A percentile compares a stretch with the other conserved stretches of the same genome.
These are phyloP conservation scores for Thymus mandschuricus DNA, from an alignment of 257 asterid species.

Conservation along the genomic window DNA sequence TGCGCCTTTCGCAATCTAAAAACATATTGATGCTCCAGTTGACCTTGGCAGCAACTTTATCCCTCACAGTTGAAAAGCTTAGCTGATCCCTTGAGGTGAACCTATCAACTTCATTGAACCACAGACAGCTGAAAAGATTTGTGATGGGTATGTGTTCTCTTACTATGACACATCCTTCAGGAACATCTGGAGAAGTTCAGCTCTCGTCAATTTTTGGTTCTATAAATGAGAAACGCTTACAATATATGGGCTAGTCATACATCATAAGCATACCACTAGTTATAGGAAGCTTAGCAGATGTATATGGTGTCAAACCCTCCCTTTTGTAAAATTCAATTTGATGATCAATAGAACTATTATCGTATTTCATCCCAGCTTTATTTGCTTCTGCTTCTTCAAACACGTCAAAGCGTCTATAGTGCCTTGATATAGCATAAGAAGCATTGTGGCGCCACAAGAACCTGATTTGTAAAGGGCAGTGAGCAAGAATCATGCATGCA, in stretches of 20 bases:
- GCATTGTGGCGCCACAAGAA: conserved; percentile 95
- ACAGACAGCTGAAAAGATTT: conserved; percentile 87
- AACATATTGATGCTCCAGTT: conserved; percentile 84
- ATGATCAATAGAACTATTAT: conserved; percentile 70
- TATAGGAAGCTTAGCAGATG: conserved; percentile 85
- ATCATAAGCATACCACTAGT: conserved; percentile 70
- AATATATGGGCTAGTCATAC: conserved; percentile 2
- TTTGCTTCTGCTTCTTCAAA: conserved; percentile 97
- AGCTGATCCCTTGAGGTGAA: conserved; percentile 95
- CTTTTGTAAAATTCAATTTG: conserved; percentile 79
- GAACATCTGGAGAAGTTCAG: conserved; percentile 81
- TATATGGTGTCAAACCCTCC: conserved; percentile 90
- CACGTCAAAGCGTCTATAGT: conserved; percentile 86
- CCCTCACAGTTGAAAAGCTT: conserved; percentile 97
- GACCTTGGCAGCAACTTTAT: conserved; percentile 65
- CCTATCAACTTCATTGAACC: conserved; percentile 98
- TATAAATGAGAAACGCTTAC: conserved; percentile 23
- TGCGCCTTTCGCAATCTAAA: conserved; percentile 92
- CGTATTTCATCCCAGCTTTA: conserved; percentile 87
- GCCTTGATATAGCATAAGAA: conserved; percentile 90
- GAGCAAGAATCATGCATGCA: conserved; percentile 7
- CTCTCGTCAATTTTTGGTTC: conserved; percentile 23
- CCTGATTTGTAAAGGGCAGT: conserved; percentile 42
- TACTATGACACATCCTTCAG: conserved; percentile 92
- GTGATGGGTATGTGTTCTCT: conserved; percentile 90